Base-by-base conservation (phyloP, 164 flowering plant genomes). In the Stephania japonica region DNA sequence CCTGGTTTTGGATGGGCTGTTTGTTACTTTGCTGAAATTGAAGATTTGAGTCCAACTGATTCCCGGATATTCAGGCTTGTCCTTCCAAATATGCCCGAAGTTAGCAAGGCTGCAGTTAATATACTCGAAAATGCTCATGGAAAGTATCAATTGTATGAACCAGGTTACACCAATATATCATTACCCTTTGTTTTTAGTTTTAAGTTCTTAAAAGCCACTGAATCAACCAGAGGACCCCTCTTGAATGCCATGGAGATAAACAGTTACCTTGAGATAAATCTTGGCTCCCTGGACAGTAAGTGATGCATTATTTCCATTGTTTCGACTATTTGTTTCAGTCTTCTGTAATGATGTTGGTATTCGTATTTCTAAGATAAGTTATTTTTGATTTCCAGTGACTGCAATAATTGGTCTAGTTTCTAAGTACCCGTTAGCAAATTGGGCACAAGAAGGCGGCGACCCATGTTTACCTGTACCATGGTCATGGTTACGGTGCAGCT, bases 381-480 rank as follows among this genome's bases (percentile, higher is more conserved):
- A 73, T 77, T 47, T 69, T 18, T 78, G 79, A 77, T 32, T 72
- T 89, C 77, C 91, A 96, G 99, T 82, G 65, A 72, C 72, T 10
- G 72, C 78, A 77, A 76, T 90, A 73, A 76, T 87, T 47, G 65
- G 79, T 77, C 74, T 90, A 66, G 70, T 81, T 74, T 82, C 92
- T 72, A 78, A 64, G 42, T 91, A 85, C 81, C 74, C 86, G 24
- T 76, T 85, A 72, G 83, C 84, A 27, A 86, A 84, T 65, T 96
- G 98, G 99, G 93, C 91, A 62, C 83, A 82, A 75, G 99, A 95
- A 83, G 99, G 99, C 67, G 98, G 97, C 69, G 98, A 96, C 73
- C 98, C 97, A 38, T 96, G 99, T 77, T 73, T 88, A 61, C 99
- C 98, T 49, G 94, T 88, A 80, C 93, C 98, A 26, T 91, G 90